These are phyloP conservation scores for Cicer chorassanicum DNA, from an alignment of 306 rosid species.

Conservation along the genomic window DNA sequence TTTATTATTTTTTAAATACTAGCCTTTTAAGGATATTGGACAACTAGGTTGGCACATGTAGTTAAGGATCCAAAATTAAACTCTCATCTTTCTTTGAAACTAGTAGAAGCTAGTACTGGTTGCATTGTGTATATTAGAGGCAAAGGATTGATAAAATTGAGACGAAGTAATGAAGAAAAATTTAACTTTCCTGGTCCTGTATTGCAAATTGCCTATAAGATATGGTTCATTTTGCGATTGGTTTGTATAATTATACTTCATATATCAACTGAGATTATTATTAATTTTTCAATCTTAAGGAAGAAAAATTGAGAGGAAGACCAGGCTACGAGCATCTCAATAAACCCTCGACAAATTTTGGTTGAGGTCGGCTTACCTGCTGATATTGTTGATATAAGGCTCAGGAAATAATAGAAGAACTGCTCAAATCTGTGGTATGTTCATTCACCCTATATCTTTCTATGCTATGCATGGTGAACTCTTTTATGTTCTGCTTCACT, in stretches of 20 bases:
- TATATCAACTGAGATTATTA: slow-evolving; percentile 15
- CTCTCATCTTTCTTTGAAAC: slow-evolving; percentile 60
- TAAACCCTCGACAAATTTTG: slow-evolving; percentile 80
- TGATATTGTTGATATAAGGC: slow-evolving; percentile 77
- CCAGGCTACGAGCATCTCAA: slow-evolving; percentile 94
- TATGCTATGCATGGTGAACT: slow-evolving; percentile 25
- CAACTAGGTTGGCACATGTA: not conserved
- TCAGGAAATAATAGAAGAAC: slow-evolving; percentile 87
- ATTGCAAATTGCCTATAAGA: slow-evolving; percentile 16
- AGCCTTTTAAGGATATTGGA: not conserved
- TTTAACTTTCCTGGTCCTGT: slow-evolving; percentile 30
- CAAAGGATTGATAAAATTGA: slow-evolving; percentile 84
- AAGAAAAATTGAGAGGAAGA: slow-evolving; percentile 86
- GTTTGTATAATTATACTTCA: slow-evolving; percentile 11
- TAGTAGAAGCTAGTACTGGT: slow-evolving; percentile 87
- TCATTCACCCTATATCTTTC: slow-evolving; percentile 34
- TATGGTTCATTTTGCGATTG: slow-evolving; percentile 2
- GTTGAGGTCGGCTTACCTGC: slow-evolving; percentile 90
- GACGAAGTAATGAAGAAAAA: slow-evolving; percentile 61
- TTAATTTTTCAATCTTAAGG: slow-evolving; percentile 56
- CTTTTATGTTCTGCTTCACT: slow-evolving; percentile 34
- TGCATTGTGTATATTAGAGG: slow-evolving; percentile 90
- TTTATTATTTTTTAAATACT: not conserved
- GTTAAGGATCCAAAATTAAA: not conserved
- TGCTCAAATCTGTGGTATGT: slow-evolving; percentile 91